Conservation (phyloP, 345 rosid species). For the Erodium maritimum region DNA sequence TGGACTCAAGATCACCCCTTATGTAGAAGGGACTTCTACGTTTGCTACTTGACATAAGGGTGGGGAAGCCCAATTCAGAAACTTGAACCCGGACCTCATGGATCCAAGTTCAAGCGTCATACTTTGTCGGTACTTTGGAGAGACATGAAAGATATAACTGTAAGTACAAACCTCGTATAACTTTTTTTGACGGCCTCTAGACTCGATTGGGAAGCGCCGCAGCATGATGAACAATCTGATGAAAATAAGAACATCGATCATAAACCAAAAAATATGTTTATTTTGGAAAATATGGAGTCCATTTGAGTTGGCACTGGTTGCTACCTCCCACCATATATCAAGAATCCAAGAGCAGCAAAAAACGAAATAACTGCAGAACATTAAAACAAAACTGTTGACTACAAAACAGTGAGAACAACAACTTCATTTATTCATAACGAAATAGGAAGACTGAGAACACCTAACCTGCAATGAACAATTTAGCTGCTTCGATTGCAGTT, state of each 20-base stretch:
- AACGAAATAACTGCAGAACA: constrained; percentile 51
- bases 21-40: too few species aligned
- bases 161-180: constrained; percentile 52
- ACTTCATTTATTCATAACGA: background rate
- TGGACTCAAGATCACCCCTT: too few species aligned
- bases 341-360: constrained; percentile 57
- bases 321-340: constrained; percentile 81
- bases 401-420: background rate
- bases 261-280: background rate
- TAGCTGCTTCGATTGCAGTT: constrained; percentile 20
- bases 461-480: constrained; percentile 38
- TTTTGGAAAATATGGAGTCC: background rate
- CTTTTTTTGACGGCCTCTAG: constrained; percentile 77
- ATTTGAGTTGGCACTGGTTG: background rate
- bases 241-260: background rate
- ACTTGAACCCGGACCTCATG: too few species aligned
- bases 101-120: too few species aligned
- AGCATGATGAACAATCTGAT: constrained; percentile 64
- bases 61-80: too few species aligned
- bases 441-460: background rate
- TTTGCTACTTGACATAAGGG: too few species aligned
- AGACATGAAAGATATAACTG: background rate
- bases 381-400: background rate
- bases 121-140: too few species aligned
- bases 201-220: constrained; percentile 76